Evolutionary conservation across 495 filamentous ascomycete species (phyloP), one percentile per base, ranked within the genome.

Genomic region (Bombardia bombarda): DNA sequence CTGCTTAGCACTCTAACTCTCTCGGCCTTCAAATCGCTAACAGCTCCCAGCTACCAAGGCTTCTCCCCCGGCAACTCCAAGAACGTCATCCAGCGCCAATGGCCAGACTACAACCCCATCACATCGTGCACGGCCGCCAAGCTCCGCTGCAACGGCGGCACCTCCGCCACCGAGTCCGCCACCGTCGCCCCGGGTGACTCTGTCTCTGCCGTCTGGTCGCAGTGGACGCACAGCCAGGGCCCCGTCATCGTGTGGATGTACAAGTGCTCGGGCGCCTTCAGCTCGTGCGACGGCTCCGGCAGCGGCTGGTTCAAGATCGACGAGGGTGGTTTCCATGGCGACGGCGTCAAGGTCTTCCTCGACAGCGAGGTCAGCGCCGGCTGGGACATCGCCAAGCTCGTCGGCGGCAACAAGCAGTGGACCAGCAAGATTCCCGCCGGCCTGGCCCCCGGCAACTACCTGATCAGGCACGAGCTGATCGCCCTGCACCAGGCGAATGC

Each of bases 271-370:
- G 62, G 59, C 33, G 60, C 57, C 18, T 75, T 76, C 51, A 51
- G 42, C 5, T 55, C 62, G 32, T 72, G 68, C 54, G 64, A 75
- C 45, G 66, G 73, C 14, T 65, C 60, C 19, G 55, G 59, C 18
- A 57, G 58, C 21, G 58, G 61, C 37, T 79, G 75, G 75, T 79
- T 78, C 63, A 79, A 79, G 67, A 79, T 79, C 43, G 75, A 79
- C 51, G 66, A 78, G 55, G 61, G 62, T 46, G 73, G 73, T 26
- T 66, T 75, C 52, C 58, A 51, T 16, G 66, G 66, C 25, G 38
- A 49, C 34, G 63, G 56, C 32, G 32, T 22, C 38, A 53, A 48
- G 42, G 45, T 53, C 36, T 60, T 60, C 57, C 54, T 60, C 34
- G 57, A 60, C 47, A 51, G 31, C 30, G 57, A 60, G 43, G 45